A percentile compares a stretch with the other conserved stretches of the same genome.
phyloP scores from a whole-genome alignment of 208 protist genomes.

The Leishmania tarentolae region DNA sequence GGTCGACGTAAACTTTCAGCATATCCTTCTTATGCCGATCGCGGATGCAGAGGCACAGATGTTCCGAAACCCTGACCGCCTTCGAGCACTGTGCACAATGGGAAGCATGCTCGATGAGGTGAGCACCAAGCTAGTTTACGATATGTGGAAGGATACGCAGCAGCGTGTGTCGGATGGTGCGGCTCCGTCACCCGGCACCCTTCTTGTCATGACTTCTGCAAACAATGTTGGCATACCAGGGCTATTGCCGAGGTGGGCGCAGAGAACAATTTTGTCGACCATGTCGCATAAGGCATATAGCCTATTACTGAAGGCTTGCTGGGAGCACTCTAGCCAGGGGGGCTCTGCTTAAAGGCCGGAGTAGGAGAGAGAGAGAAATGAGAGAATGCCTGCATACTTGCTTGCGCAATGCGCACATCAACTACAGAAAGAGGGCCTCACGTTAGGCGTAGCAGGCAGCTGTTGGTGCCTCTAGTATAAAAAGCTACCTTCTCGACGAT shows the following conservation, averaged over 20 bases:
- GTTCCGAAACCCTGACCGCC: conserved; percentile 19
- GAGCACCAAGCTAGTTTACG: conserved; percentile 44
- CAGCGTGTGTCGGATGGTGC: conserved; percentile 10
- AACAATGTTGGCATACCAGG: conserved; percentile 57
- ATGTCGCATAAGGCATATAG: conserved; percentile 51
- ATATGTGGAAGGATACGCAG: conserved; percentile 34
- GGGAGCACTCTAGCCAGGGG: background rate
- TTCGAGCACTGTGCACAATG: conserved; percentile 21
- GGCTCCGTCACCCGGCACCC: conserved; percentile 30
- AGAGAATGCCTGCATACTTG: background rate
- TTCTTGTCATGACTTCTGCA: conserved; percentile 72
- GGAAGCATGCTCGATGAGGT: conserved; percentile 50
- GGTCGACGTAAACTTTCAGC: conserved; percentile 68
- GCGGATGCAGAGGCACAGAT: conserved; percentile 46
- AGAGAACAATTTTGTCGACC: conserved; percentile 39
- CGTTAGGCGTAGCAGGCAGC: background rate
- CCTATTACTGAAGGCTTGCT: conserved; percentile 29
- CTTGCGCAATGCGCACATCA: background rate
- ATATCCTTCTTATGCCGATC: conserved; percentile 61
- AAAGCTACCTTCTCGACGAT: background rate
- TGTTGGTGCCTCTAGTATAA: background rate
- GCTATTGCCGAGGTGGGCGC: conserved; percentile 46
- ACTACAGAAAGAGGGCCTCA: background rate
- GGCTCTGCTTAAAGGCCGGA: background rate
- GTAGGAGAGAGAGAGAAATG: background rate